These are phyloP conservation scores for Trichoderma breve DNA, from an alignment of 2,329 filamentous ascomycete species.

Conservation along the genomic window DNA sequence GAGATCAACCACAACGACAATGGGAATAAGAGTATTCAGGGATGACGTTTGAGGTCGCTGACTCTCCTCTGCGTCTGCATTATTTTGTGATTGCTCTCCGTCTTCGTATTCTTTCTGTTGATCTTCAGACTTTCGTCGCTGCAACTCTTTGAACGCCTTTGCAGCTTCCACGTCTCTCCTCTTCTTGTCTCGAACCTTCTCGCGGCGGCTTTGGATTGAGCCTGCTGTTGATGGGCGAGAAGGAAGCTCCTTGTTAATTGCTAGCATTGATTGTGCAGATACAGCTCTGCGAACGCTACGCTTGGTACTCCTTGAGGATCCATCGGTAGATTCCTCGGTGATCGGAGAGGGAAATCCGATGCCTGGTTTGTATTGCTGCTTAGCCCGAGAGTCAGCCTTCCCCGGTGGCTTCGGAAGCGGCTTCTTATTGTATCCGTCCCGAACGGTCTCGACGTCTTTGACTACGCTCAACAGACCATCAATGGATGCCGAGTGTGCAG, in stretches of 20 bases:
- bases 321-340: constrained; percentile 8
- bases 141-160: constrained; percentile 23
- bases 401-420: constrained; percentile 7
- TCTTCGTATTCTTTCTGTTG: neutral
- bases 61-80: neutral
- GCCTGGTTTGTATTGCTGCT: neutral
- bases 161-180: constrained; percentile 40
- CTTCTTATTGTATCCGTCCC: constrained; percentile 9
- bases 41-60: neutral
- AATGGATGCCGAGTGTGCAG: constrained; percentile 24
- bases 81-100: neutral
- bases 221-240: constrained; percentile 23
- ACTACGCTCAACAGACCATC: constrained; percentile 25
- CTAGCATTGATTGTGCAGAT: constrained; percentile 24
- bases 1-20: constrained; percentile 43
- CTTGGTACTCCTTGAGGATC: neutral
- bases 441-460: constrained; percentile 2
- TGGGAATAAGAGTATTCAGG: constrained; percentile 31
- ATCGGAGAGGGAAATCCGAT: constrained; percentile 6
- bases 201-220: constrained; percentile 34
- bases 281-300: constrained; percentile 13
- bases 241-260: constrained; percentile 17
- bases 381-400: neutral
- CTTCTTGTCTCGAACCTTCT: constrained; percentile 42
- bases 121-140: neutral